phyloP scores from a whole-genome alignment of 2,329 filamentous ascomycete species.

The Colletotrichum neosansevieriae region DNA sequence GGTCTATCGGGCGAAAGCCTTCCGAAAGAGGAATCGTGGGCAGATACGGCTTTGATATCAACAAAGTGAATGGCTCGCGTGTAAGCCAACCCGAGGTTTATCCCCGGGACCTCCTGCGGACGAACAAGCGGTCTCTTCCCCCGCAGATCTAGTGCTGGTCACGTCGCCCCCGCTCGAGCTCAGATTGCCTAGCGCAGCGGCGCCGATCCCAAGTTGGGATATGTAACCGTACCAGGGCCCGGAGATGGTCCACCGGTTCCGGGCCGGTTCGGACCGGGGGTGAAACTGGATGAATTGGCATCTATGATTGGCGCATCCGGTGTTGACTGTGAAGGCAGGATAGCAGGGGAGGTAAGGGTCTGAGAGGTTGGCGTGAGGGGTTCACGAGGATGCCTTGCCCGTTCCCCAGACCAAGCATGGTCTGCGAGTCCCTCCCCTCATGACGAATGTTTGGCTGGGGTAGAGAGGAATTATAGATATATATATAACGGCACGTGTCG shows the following conservation, averaged over 20 bases:
- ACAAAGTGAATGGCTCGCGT: constrained; percentile 5
- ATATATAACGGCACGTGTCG: not conserved
- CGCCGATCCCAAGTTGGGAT: constrained; percentile 26
- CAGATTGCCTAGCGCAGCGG: constrained; percentile 22
- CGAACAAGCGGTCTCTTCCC: constrained; percentile 10
- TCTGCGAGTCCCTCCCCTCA: not conserved
- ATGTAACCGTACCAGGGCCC: constrained; percentile 31
- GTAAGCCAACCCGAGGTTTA: not conserved
- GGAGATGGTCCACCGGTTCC: constrained; percentile 27
- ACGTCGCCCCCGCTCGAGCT: constrained; percentile 10
- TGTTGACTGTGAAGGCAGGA: not conserved
- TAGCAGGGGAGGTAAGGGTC: not conserved
- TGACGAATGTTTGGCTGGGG: not conserved
- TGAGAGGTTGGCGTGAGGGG: constrained; percentile 24
- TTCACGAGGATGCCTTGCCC: not conserved
- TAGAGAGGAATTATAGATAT: not conserved
- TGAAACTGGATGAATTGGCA: not conserved
- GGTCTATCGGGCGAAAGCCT: constrained; percentile 10
- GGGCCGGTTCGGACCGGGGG: constrained; percentile 31
- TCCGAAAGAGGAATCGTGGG: constrained; percentile 24
- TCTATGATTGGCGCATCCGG: constrained; percentile 25
- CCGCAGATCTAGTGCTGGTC: constrained; percentile 22
- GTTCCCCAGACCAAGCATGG: constrained; percentile 3
- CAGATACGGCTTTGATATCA: not conserved
- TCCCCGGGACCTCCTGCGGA: not conserved